Percentiles rank a stretch among this genome's conserved stretches.
These are phyloP conservation scores for Xylaria arbuscula DNA, from an alignment of 2,329 filamentous ascomycete genomes.

Conservation along the genomic window DNA sequence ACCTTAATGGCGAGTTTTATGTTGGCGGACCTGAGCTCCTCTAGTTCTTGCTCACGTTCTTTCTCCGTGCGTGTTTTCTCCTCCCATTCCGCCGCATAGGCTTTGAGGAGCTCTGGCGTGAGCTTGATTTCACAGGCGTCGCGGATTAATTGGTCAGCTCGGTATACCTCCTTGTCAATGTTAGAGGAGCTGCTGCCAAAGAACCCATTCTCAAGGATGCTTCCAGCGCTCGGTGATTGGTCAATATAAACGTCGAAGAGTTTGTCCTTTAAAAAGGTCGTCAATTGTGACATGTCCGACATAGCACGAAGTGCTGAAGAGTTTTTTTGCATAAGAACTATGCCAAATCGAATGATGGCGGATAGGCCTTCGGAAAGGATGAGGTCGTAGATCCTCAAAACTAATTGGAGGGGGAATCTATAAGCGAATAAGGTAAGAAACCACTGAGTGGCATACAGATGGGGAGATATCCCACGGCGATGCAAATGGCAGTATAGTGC, in stretches of 20 bases:
- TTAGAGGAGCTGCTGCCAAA: slow-evolving; percentile 92
- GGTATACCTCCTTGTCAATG: slow-evolving; percentile 94
- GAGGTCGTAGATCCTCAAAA: slow-evolving; percentile 95
- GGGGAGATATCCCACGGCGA: slow-evolving; percentile 85
- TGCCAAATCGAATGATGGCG: slow-evolving; percentile 92
- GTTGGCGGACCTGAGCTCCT: slow-evolving; percentile 75
- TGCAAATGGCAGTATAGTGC: slow-evolving; percentile 94
- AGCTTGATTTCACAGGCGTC: slow-evolving; percentile 92
- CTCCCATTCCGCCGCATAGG: slow-evolving; percentile 90
- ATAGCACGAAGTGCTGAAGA: slow-evolving; percentile 79
- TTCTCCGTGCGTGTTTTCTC: slow-evolving; percentile 86
- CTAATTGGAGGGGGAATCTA: slow-evolving; percentile 93
- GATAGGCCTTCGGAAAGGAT: slow-evolving; percentile 93
- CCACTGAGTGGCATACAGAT: slow-evolving; percentile 98
- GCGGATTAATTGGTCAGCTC: slow-evolving; percentile 90
- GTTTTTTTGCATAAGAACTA: slow-evolving; percentile 97
- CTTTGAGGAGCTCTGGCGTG: slow-evolving; percentile 81
- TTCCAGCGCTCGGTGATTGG: slow-evolving; percentile 89
- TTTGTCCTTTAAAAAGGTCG: slow-evolving; percentile 90
- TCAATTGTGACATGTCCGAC: slow-evolving; percentile 91
- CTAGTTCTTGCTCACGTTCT: slow-evolving; percentile 84
- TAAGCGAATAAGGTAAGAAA: slow-evolving; percentile 99
- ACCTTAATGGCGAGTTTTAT: slow-evolving; percentile 77
- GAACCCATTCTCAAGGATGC: slow-evolving; percentile 94
- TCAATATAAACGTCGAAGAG: slow-evolving; percentile 98